These are phyloP conservation scores for Fagopyrum esculentum DNA, from an alignment of 148 eudicot species.

Conservation along the genomic window DNA sequence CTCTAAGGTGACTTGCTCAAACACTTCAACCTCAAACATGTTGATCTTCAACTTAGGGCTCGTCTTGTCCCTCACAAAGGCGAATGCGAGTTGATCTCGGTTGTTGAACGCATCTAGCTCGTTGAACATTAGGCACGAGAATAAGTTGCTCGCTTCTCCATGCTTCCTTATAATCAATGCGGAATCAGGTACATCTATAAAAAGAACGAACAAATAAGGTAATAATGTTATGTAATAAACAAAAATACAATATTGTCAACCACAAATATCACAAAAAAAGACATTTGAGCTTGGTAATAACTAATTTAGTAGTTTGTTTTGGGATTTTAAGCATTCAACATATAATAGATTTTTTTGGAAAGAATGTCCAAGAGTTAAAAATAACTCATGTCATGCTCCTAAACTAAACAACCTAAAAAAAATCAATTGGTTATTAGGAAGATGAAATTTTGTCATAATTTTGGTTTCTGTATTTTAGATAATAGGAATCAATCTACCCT, in stretches of 20 bases:
- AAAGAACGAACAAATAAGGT: too few relatives aligned
- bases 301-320: too few relatives aligned
- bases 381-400: too few relatives aligned
- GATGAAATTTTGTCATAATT: too few relatives aligned
- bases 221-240: not conserved
- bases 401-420: too few relatives aligned
- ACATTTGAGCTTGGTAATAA: too few relatives aligned
- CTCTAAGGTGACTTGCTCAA: constrained; percentile 75
- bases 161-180: constrained; percentile 78
- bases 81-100: constrained; percentile 82
- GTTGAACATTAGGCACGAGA: constrained; percentile 79
- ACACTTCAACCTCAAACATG: constrained; percentile 85
- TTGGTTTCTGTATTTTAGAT: too few relatives aligned
- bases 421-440: too few relatives aligned
- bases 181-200: constrained; percentile 79
- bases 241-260: not conserved
- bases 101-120: constrained; percentile 81
- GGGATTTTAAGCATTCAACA: too few relatives aligned
- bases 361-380: too few relatives aligned
- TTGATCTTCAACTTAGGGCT: constrained; percentile 57
- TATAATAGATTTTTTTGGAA: too few relatives aligned
- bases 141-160: constrained; percentile 39
- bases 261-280: not conserved
- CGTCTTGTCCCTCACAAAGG: constrained; percentile 82
- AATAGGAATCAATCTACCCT: too few relatives aligned